Evolutionary conservation across 306 rosid species (phyloP).

Genomic region (Quercus rubra): DNA sequence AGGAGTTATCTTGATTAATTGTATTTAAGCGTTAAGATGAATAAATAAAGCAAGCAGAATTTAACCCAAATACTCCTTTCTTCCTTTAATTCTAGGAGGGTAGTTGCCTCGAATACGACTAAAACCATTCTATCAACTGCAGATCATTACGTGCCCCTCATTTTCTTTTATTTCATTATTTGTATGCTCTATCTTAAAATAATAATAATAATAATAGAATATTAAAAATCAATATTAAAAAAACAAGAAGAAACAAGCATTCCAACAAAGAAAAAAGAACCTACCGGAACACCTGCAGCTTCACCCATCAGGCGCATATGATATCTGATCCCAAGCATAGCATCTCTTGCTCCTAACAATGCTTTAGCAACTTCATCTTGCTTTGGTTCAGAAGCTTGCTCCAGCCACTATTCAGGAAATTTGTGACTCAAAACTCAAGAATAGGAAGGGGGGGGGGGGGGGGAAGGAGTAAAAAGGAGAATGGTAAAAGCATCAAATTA

Average conservation of each 20-base stretch:
- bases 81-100: no score
- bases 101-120: no score
- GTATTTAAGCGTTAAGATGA: no score
- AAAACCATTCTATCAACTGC: no score
- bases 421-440: conserved; percentile 27
- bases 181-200: conserved; percentile 9
- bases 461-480: not conserved
- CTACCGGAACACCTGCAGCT: conserved; percentile 96
- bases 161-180: not conserved
- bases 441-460: not conserved
- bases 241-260: conserved; percentile 13
- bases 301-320: conserved; percentile 84
- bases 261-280: conserved; percentile 27
- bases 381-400: conserved; percentile 60
- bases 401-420: conserved; percentile 68
- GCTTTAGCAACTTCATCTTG: conserved; percentile 57
- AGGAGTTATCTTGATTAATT: no score
- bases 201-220: conserved; percentile 8
- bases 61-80: no score
- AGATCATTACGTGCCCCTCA: no score
- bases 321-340: conserved; percentile 76
- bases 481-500: conserved; percentile 5
- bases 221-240: conserved; percentile 6
- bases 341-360: conserved; percentile 75
- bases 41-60: no score